Base-by-base conservation (phyloP, 306 rosid species). In the Gastrolobium bilobum region DNA sequence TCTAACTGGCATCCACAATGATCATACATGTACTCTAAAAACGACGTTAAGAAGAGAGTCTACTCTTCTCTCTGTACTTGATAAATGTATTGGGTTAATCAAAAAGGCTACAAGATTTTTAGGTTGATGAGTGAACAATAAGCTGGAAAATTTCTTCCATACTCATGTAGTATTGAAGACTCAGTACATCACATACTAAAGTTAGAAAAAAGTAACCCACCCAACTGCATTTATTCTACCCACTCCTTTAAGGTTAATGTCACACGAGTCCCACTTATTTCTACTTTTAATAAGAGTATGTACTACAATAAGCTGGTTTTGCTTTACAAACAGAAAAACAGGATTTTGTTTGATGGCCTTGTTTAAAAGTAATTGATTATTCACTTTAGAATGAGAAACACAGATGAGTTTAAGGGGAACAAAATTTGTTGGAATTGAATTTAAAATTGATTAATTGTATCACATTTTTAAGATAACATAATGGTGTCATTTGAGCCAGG, bases 371-470 rank as follows among this genome's bases (percentile, higher is more conserved):
- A 44, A 7, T 31, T 68, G 20, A 68, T 11, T 15, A 31, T 10
- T 43, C 50, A 78, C 39, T 48, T 67, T 15, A 54, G 40, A 42
- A 78, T 44, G 82, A 78, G 60, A 67, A 33, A 10, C 43, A 30
- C 3, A 68, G 0, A 9, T 4, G 5, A 5, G 39, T 10, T 33
- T 33, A 29, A 29, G 33, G 35, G 71, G 38, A 1, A 38, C 4
- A 35, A 67, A 54, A 5, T 67, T 64, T 29, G 68, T 30, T n/a
- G 44, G 51, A 77, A 67, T 34, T 43, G 40, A 67, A 66, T 31
- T 46, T 35, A 66, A 65, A 9, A 13, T 57, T 9, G 46, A 40
- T 4, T 10, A 2, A 33, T 69, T 33, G 30, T 3, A 34, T 46
- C 57, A 5, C 44, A 67, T 10, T 59, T 61, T 35, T 68, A 48